These are phyloP conservation scores for Eucalyptus curtisii DNA, from an alignment of 345 rosid species.

Conservation along the genomic window DNA sequence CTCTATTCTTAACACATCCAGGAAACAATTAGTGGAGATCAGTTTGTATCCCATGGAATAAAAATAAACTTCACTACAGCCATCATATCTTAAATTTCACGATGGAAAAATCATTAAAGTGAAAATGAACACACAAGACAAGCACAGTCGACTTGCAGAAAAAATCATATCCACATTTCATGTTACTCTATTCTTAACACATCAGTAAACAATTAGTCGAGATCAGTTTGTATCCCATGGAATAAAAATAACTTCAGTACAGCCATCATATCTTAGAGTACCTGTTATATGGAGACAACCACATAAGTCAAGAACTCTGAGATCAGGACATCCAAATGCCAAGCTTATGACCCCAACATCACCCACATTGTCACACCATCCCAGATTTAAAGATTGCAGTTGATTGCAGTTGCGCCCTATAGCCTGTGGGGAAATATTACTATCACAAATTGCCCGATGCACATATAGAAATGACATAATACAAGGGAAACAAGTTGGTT, in stretches of 20 bases:
- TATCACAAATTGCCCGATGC: not conserved
- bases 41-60: not conserved
- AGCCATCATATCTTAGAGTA: not conserved
- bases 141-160: not conserved
- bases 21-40: not conserved
- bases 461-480: not conserved
- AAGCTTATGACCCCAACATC: slow-evolving; percentile 79
- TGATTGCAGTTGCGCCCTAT: slow-evolving; percentile 68
- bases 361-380: slow-evolving; percentile 92
- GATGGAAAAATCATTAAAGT: not conserved
- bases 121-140: not conserved
- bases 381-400: slow-evolving; percentile 71
- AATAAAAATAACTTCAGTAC: not conserved
- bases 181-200: not conserved
- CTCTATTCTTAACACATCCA: not conserved
- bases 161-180: not conserved
- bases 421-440: slow-evolving; percentile 32
- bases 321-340: slow-evolving; percentile 88
- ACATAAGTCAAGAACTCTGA: slow-evolving; percentile 69
- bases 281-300: slow-evolving; percentile 84
- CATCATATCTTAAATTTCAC: not conserved
- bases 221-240: not conserved
- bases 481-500: not conserved
- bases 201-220: not conserved
- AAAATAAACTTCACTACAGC: not conserved